Percentiles rank a stretch among this genome's conserved stretches.
These are phyloP conservation scores for Carallia brachiata DNA, from an alignment of 345 rosid species.

Conservation along the genomic window DNA sequence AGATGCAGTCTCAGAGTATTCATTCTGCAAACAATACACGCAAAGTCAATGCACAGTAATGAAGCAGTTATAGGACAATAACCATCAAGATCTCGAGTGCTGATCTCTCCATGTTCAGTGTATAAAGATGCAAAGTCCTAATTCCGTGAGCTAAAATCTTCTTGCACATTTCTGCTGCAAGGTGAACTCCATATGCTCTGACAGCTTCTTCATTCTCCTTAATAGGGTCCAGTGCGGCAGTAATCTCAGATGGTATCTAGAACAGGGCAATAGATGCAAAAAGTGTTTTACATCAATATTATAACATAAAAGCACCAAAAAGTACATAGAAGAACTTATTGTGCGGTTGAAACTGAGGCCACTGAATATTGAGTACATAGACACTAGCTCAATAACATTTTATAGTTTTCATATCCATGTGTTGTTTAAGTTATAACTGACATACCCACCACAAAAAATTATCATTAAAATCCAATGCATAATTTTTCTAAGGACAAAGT, in stretches of 20 bases:
- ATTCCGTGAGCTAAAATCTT: constrained; percentile 91
- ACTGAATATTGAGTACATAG: too few relatives aligned
- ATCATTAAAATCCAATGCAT: too few relatives aligned
- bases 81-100: constrained; percentile 88
- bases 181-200: constrained; percentile 85
- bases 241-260: constrained; percentile 81
- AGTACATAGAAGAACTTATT: too few relatives aligned
- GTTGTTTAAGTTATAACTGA: too few relatives aligned
- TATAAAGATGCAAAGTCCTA: constrained; percentile 81
- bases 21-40: background rate
- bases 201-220: constrained; percentile 98
- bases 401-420: too few relatives aligned
- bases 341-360: too few relatives aligned
- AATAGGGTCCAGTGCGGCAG: constrained; percentile 89
- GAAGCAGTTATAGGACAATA: constrained; percentile 15
- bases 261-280: constrained; percentile 5
- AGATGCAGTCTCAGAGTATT: constrained; percentile 3
- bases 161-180: constrained; percentile 95
- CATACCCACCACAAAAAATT: too few relatives aligned
- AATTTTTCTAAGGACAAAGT: too few relatives aligned
- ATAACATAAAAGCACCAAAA: background rate
- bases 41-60: background rate
- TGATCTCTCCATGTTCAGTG: constrained; percentile 92
- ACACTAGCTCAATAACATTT: too few relatives aligned
- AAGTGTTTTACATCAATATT: background rate